These are phyloP conservation scores for Vitis hybrid DNA, from an alignment of 177 flowering plant genomes.

Conservation along the genomic window DNA sequence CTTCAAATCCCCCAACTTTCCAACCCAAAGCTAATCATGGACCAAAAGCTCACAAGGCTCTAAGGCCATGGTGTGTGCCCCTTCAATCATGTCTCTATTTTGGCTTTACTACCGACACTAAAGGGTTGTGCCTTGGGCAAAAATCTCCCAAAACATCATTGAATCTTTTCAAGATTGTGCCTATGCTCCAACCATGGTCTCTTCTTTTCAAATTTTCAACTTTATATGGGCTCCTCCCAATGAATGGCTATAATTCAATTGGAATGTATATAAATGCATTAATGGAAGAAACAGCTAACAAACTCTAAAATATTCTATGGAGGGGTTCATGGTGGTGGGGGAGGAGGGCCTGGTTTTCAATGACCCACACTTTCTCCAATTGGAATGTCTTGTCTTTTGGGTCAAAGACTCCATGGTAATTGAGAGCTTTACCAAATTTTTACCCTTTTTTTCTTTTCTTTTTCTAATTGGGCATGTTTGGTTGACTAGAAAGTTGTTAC, in stretches of 20 bases:
- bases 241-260: conserved; percentile 8
- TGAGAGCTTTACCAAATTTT: not conserved
- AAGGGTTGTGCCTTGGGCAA: too few species aligned
- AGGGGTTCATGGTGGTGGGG: not conserved
- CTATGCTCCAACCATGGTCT: not conserved
- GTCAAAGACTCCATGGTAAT: conserved; percentile 3
- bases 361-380: conserved; percentile 10
- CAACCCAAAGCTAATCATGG: too few species aligned
- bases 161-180: not conserved
- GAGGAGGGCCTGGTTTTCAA: conserved; percentile 10
- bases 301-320: not conserved
- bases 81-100: too few species aligned
- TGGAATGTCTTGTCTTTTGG: conserved; percentile 1
- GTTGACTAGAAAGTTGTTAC: conserved; percentile 15
- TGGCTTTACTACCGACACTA: too few species aligned
- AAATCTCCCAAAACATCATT: not conserved
- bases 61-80: too few species aligned
- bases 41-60: too few species aligned
- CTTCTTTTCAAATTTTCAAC: not conserved
- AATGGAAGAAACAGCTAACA: conserved; percentile 1
- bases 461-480: not conserved
- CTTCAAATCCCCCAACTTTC: too few species aligned
- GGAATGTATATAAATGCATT: not conserved
- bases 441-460: not conserved
- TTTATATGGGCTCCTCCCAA: not conserved